A percentile compares a stretch with the other conserved stretches of the same genome.
Evolutionary conservation across 2,329 filamentous ascomycete species (phyloP).

Genomic region (Penicillium sp.): DNA sequence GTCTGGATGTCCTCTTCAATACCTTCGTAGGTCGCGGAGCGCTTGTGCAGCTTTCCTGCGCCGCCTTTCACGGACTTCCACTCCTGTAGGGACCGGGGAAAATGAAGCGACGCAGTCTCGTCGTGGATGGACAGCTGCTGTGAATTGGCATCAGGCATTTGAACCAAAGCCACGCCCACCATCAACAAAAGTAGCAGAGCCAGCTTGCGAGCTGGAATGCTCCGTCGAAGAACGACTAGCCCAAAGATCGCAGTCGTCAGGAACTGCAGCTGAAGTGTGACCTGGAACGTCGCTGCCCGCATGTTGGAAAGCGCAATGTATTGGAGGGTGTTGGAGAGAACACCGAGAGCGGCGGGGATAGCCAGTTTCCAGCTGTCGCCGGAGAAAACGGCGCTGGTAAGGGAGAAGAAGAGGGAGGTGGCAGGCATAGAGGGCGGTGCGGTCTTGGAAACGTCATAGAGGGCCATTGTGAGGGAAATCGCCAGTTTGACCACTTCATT

Average conservation of each 20-base stretch:
- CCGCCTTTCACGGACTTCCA: conserved; percentile 58
- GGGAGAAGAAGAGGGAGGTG: conserved; percentile 74
- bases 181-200: conserved; percentile 75
- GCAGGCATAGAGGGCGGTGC: conserved; percentile 76
- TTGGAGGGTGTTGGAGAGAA: conserved; percentile 88
- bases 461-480: conserved; percentile 79
- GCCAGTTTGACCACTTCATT: conserved; percentile 89
- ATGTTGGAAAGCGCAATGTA: conserved; percentile 90
- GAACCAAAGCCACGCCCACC: conserved; percentile 79
- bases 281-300: conserved; percentile 89
- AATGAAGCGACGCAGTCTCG: conserved; percentile 65
- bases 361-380: conserved; percentile 94
- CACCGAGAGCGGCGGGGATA: conserved; percentile 84
- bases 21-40: conserved; percentile 87
- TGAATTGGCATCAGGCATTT: conserved; percentile 65
- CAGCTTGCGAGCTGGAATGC: conserved; percentile 74
- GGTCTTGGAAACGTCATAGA: conserved; percentile 80
- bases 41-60: conserved; percentile 56
- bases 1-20: conserved; percentile 65
- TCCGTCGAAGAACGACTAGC: conserved; percentile 70
- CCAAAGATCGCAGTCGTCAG: conserved; percentile 87
- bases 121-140: conserved; percentile 53
- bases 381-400: conserved; percentile 78
- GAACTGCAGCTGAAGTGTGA: conserved; percentile 93
- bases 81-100: conserved; percentile 77